phyloP scores from a whole-genome alignment of 495 filamentous ascomycete genomes.

The Hypomontagnella monticulosa region DNA sequence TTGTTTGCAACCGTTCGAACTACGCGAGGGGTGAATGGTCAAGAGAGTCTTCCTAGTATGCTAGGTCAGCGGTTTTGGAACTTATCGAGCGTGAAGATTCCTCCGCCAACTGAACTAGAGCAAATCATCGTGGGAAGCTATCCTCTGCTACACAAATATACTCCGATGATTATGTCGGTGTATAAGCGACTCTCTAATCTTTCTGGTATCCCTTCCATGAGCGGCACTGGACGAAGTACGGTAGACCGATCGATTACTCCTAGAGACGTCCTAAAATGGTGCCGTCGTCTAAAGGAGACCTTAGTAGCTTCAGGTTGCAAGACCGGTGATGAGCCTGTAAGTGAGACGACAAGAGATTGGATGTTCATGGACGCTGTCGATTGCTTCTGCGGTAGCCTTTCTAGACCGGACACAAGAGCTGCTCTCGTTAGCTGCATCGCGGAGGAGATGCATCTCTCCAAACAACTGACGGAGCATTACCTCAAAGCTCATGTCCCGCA shows the following conservation, averaged over 20 bases:
- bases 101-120: constrained; percentile 74
- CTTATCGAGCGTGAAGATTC: constrained; percentile 71
- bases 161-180: constrained; percentile 76
- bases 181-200: constrained; percentile 72
- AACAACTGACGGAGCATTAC: constrained; percentile 77
- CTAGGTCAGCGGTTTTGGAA: constrained; percentile 88
- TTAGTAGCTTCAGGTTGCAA: constrained; percentile 67
- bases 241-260: constrained; percentile 71
- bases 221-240: constrained; percentile 63
- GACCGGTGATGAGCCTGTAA: constrained; percentile 77
- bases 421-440: constrained; percentile 75
- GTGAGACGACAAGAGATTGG: constrained; percentile 75
- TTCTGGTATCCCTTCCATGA: constrained; percentile 60
- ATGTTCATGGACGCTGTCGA: constrained; percentile 93
- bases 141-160: constrained; percentile 73
- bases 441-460: constrained; percentile 83
- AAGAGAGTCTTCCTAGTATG: constrained; percentile 66
- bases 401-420: constrained; percentile 68
- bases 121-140: constrained; percentile 75
- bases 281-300: constrained; percentile 72
- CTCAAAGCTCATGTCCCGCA: constrained; percentile 72
- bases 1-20: constrained; percentile 92
- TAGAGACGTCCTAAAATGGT: constrained; percentile 91
- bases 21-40: constrained; percentile 73
- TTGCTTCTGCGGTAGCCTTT: constrained; percentile 82